Evolutionary conservation across 768 basidiomycete genomes (phyloP).

Genomic region (Tulasnella sp.): DNA sequence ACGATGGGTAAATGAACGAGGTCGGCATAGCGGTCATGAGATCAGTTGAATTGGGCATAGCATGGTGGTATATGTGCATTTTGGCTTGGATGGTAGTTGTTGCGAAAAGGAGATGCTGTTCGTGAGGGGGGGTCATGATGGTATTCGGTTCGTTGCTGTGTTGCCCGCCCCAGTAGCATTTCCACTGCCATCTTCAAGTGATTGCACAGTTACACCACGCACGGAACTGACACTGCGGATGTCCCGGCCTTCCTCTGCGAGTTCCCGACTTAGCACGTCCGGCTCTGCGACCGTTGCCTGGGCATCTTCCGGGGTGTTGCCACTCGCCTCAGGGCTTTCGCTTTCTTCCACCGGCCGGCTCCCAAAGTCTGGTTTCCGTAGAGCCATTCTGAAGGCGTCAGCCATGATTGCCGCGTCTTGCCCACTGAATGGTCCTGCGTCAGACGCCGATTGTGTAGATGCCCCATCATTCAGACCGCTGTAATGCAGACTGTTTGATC

Average conservation of each 20-base stretch:
- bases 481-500: conserved; percentile 3
- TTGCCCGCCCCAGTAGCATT: background rate
- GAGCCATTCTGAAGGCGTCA: conserved; percentile 76
- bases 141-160: background rate
- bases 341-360: conserved; percentile 55
- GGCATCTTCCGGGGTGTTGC: background rate
- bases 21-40: no score
- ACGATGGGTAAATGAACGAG: no score
- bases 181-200: conserved; percentile 5
- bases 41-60: no score
- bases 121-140: no score
- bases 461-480: conserved; percentile 40
- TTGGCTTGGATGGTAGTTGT: no score
- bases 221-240: conserved; percentile 72
- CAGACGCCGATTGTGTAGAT: conserved; percentile 51
- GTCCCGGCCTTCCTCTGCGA: conserved; percentile 83
- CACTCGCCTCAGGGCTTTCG: conserved; percentile 41
- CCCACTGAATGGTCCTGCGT: conserved; percentile 60
- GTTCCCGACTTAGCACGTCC: conserved; percentile 50
- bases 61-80: no score
- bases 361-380: conserved; percentile 84
- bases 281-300: background rate
- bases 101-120: no score
- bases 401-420: conserved; percentile 90
- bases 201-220: conserved; percentile 54